Evolutionary conservation across 805 yeast genomes (phyloP), one percentile per base, ranked within the genome.

Genomic region (Candida railenensis): DNA sequence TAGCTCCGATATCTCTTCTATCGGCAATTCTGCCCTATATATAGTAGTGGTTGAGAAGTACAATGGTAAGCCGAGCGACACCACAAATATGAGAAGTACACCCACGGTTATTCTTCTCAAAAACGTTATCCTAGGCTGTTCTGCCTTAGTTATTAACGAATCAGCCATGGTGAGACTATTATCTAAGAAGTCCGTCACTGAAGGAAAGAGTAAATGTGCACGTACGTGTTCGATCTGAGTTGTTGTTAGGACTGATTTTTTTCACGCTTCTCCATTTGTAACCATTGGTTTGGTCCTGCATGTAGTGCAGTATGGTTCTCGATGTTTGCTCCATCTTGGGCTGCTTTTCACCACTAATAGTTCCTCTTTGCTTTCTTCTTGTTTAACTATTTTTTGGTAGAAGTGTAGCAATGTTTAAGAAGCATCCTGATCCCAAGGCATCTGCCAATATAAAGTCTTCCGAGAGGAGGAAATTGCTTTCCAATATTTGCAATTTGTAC

Each of bases 391-490:
- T 22, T 12, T 28, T 7, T 3, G 41, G 15, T 38, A n/a, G n/a
- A n/a, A n/a, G n/a, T n/a, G n/a, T n/a, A n/a, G n/a, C n/a, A n/a
- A 81, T 81, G 85, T 81, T 81, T 55, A 72, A 76, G 53, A 81
- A 80, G 50, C 72, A 73, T 39, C 77, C 82, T 14, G 71, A 77
- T 58, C 71, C 85, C 47, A 91, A 90, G 66, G 83, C 95, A 3
- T 71, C 82, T 43, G 78, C 96, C 18, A 88, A 89, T 55, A 73
- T 94, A 48, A 90, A 89, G 64, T 80, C 88, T 12, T 86, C 96
- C 0, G 97, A 89, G 53, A 71, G 94, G 36, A 77, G 87, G 52
- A 76, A 75, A 51, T 62, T 84, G 21, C 62, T 81, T 9, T 54
- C 61, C 3, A 54, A 60, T 3, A 70, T 85, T 25, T 69, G 81